Evolutionary conservation across 495 filamentous ascomycete species (phyloP).

Genomic region (Rostrohypoxylon terebratum): DNA sequence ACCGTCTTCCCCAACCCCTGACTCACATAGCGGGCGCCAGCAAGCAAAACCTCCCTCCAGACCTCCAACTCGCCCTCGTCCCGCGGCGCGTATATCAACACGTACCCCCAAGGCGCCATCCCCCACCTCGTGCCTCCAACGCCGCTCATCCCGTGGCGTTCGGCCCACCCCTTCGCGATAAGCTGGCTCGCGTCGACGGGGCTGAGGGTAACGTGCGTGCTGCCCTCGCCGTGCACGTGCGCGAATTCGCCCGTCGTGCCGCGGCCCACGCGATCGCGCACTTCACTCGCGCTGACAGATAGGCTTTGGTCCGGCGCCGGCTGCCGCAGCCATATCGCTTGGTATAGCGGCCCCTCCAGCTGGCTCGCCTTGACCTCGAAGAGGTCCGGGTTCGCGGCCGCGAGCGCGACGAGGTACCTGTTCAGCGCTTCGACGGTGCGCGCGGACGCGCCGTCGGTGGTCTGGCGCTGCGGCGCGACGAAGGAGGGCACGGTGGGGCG

Average conservation of each 20-base stretch:
- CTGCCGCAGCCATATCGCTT: conserved; percentile 42
- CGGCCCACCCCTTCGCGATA: conserved; percentile 51
- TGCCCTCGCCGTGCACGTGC: conserved; percentile 52
- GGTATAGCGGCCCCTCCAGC: conserved; percentile 46
- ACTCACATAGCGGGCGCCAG: conserved; percentile 35
- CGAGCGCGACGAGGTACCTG: conserved; percentile 27
- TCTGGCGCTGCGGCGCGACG: conserved; percentile 53
- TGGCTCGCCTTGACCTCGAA: conserved; percentile 36
- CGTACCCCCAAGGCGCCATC: conserved; percentile 44
- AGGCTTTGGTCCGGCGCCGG: neutral
- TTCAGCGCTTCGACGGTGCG: neutral
- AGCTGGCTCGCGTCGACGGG: conserved; percentile 49
- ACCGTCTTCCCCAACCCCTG: conserved; percentile 32
- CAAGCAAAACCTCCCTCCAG: conserved; percentile 42
- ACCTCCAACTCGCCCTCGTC: conserved; percentile 46
- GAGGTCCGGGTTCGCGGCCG: conserved; percentile 28
- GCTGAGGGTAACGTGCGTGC: conserved; percentile 47
- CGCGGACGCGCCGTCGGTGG: neutral
- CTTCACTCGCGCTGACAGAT: neutral
- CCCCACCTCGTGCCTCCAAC: conserved; percentile 18
- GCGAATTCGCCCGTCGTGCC: conserved; percentile 46
- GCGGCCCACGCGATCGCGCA: conserved; percentile 20
- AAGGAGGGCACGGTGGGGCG: conserved; percentile 45
- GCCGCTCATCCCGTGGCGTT: conserved; percentile 48
- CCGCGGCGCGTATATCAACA: conserved; percentile 54